Base-by-base conservation (phyloP, 805 yeast species). In the Debaryomyces castellii region DNA sequence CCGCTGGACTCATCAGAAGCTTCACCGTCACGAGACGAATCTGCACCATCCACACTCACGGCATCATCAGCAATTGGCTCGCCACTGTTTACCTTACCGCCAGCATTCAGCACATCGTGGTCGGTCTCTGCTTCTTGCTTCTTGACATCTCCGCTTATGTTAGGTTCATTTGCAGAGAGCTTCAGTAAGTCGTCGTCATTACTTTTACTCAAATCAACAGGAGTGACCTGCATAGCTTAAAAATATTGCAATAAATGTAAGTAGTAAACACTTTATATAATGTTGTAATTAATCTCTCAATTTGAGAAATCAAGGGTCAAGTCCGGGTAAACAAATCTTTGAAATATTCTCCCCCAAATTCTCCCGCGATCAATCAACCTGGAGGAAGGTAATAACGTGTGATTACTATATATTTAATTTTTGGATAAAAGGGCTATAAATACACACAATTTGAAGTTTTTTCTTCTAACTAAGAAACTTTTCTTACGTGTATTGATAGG, bases 131-230 rank as follows among this genome's bases (percentile, higher is more conserved):
- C 33, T 16, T 40, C 16, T n/a, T 14, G 21, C 24, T 17, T 17
- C 18, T 33, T 39, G 4, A 9, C 47, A 14, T 33, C 45, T 14
- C 44, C 39, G 9, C 28, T 24, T 5, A 43, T 39, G 10, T 35
- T 20, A 5, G 18, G 24, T 35, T 20, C 22, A n/a, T 18, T 21
- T 7, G 22, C 12, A 35, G 38, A 4, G 2, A 18, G 5, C 20
- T 35, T 21, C 22, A 12, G 38, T 35, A 35, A 18, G 3, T 18
- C n/a, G 23, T 48, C 50, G 18, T 48, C 43, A n/a, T 53, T 49
- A n/a, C 28, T 46, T 16, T 43, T 51, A 27, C 44, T 22, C 23
- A 43, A 38, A 2, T 37, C 32, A 12, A 38, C 28, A 35, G 46
- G 46, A 27, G 28, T 43, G 17, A 43, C 46, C 32, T 37, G 41